Conservation (phyloP, 495 filamentous ascomycete species). For the Penicillium alfredii region DNA sequence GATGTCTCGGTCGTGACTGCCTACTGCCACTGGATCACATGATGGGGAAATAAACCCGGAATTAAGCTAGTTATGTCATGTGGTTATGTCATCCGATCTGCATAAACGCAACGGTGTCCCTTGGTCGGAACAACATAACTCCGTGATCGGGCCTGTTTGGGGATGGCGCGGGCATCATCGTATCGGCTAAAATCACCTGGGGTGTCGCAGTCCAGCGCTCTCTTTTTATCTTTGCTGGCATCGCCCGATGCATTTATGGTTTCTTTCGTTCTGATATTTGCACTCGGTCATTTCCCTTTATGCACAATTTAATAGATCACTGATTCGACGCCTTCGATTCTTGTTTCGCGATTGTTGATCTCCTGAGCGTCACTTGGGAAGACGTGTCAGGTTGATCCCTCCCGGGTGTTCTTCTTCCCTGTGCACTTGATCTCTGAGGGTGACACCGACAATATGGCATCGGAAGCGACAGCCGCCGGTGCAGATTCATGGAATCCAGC, state of each 20-base stretch:
- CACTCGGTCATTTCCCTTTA: constrained; percentile 4
- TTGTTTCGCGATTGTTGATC: constrained; percentile 22
- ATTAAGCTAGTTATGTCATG: neutral
- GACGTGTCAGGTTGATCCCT: constrained; percentile 28
- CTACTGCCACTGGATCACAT: neutral
- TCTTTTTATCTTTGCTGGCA: constrained; percentile 5
- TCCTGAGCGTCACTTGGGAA: constrained; percentile 23
- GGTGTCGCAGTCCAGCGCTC: constrained; percentile 12
- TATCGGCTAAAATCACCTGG: constrained; percentile 7
- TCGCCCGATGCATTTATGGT: constrained; percentile 6
- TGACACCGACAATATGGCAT: constrained; percentile 16
- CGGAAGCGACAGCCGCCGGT: constrained; percentile 16
- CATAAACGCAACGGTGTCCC: too few species aligned
- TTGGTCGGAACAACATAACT: too few species aligned
- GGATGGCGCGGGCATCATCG: too few species aligned
- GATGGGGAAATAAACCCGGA: too few species aligned
- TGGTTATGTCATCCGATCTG: neutral
- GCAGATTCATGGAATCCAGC: constrained; percentile 40
- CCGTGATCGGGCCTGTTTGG: too few species aligned
- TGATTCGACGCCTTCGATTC: constrained; percentile 8
- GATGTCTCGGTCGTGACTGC: neutral
- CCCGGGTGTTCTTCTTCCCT: constrained; percentile 5
- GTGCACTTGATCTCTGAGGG: too few species aligned
- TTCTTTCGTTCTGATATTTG: constrained; percentile 13
- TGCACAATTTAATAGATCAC: constrained; percentile 17